phyloP scores from a whole-genome alignment of 2,329 filamentous ascomycete genomes.

The Metarhizium sp. region DNA sequence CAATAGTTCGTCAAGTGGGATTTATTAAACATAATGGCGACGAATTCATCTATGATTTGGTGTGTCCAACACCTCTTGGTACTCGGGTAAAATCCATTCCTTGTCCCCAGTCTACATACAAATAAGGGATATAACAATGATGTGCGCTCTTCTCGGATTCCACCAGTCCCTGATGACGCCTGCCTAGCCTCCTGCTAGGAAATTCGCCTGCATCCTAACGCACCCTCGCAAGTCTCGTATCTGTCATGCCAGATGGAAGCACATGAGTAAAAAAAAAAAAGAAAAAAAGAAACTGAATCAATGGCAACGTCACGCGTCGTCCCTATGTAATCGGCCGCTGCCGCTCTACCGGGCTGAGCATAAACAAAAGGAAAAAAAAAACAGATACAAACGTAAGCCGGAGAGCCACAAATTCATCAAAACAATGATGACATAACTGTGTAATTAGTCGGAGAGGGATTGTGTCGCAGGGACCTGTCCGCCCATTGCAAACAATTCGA shows the following conservation, averaged over 20 bases:
- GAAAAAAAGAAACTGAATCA: background rate
- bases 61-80: background rate
- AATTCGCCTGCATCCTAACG: background rate
- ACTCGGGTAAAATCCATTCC: background rate
- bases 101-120: background rate
- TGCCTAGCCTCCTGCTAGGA: background rate
- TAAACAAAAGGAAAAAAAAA: background rate
- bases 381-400: background rate
- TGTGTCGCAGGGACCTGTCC: background rate
- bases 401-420: background rate
- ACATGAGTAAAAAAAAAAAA: background rate
- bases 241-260: conserved; percentile 9
- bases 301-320: background rate
- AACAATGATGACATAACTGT: background rate
- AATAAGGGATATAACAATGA: background rate
- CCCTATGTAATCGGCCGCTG: background rate
- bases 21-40: background rate
- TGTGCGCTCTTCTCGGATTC: background rate
- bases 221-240: background rate
- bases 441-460: background rate
- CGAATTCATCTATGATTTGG: background rate
- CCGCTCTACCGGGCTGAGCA: background rate
- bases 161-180: background rate
- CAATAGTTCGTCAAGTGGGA: background rate
- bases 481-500: background rate